Evolutionary conservation across 2,329 filamentous ascomycete species (phyloP), one percentile per base, ranked within the genome.

Genomic region (Fusarium devonianum): DNA sequence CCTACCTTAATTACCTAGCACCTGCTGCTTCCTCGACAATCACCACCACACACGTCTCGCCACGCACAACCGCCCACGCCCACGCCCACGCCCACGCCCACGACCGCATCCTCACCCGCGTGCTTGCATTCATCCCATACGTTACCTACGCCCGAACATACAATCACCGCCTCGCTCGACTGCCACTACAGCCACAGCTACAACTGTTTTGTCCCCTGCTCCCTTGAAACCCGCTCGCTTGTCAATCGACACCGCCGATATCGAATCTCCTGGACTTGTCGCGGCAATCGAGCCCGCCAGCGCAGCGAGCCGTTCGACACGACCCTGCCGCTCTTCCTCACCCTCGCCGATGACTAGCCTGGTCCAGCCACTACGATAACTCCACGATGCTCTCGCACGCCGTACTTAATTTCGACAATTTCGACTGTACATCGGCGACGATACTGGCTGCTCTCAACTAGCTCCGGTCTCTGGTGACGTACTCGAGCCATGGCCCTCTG

Each of bases 401-500:
- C 52, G 58, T 48, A 57, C 41, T 53, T 60, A 61, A 58, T 56
- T 46, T 60, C 49, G 50, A 55, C 50, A 60, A 56, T 40, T 58
- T 53, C 51, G 59, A 49, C 43, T 56, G 50, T 53, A 53, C 53
- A 51, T 59, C 50, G 50, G 57, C 52, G 50, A 63, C 52, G 53
- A 59, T 53, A 60, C 47, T 57, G 49, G 49, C 49, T 50, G 33
- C 41, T 47, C 52, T 47, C 38, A 59, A 56, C 55, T 65, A 67
- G 57, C 53, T 58, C 36, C 30, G 38, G 40, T 53, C 46, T 47
- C 51, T 54, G 59, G 60, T 36, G 38, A 62, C 49, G 41, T 51
- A 49, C 32, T 51, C 45, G 45, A 64, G 60, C 71, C 47, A 93
- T 93, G 89, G 84, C 87, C 69, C 77, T 92, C 72, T 95, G 90